Percentiles rank a stretch among this genome's conserved stretches.
These are phyloP conservation scores for Chlorella variabilis DNA, from an alignment of 163 green algal genomes.

Conservation along the genomic window DNA sequence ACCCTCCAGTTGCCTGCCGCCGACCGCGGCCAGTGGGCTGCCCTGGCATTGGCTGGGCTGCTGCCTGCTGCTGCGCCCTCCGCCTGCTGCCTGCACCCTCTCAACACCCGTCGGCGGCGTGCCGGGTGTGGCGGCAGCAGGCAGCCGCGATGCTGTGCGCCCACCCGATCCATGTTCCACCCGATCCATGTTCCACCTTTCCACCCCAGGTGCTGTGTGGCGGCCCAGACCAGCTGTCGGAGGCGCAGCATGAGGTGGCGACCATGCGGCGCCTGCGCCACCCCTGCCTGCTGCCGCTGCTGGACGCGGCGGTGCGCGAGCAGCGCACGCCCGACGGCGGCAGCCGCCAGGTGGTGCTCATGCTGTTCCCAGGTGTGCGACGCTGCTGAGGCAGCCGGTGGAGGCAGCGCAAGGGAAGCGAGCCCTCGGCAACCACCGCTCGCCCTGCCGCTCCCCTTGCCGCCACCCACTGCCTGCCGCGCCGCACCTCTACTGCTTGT, in stretches of 20 bases:
- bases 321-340: conserved; percentile 46
- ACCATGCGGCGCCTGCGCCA: conserved; percentile 69
- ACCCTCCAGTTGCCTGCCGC: background rate
- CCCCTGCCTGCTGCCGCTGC: conserved; percentile 75
- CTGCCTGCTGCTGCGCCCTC: background rate
- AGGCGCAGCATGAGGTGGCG: conserved; percentile 66
- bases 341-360: conserved; percentile 64
- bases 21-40: no score
- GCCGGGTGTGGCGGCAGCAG: no score
- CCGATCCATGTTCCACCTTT: no score
- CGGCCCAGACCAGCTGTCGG: conserved; percentile 58
- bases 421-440: background rate
- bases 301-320: conserved; percentile 52
- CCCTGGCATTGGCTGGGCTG: no score
- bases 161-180: no score
- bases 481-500: background rate
- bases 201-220: conserved; percentile 73
- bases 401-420: no score
- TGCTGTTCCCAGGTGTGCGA: conserved; percentile 69
- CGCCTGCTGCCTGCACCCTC: background rate
- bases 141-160: no score
- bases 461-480: background rate
- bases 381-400: background rate
- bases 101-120: background rate
- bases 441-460: background rate